Evolutionary conservation across 176 grass and related monocot genomes (phyloP).

Genomic region (Musa schizocarpa): DNA sequence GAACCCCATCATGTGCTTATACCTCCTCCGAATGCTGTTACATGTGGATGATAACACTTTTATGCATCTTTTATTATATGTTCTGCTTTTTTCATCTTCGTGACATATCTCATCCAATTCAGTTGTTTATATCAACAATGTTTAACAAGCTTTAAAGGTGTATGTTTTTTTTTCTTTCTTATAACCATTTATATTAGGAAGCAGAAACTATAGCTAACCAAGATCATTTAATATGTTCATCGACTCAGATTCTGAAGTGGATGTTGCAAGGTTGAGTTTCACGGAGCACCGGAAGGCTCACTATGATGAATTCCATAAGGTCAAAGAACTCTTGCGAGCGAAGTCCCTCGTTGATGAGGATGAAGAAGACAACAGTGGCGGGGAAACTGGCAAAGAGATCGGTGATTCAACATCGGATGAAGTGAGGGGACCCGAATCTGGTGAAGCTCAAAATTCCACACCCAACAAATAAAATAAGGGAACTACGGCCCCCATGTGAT

Average conservation of each 20-base stretch:
- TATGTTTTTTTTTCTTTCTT: not conserved
- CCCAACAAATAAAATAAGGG: not conserved
- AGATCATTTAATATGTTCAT: not conserved
- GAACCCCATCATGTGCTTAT: too few relatives aligned
- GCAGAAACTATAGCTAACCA: not conserved
- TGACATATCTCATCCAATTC: too few relatives aligned
- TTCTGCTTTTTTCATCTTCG: too few relatives aligned
- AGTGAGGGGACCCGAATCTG: not conserved
- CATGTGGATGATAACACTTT: too few relatives aligned
- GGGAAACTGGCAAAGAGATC: constrained; percentile 4
- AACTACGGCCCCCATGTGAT: not conserved
- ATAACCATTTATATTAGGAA: not conserved
- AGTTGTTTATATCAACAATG: not conserved
- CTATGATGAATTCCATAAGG: constrained; percentile 66
- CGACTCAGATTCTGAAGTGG: constrained; percentile 24
- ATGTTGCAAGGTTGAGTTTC: constrained; percentile 45
- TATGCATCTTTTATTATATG: too few relatives aligned
- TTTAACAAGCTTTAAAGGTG: not conserved
- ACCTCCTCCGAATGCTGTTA: too few relatives aligned
- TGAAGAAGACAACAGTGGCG: constrained; percentile 26
- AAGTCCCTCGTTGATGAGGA: constrained; percentile 39
- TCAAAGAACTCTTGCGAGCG: constrained; percentile 50
- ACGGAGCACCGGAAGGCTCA: constrained; percentile 61
- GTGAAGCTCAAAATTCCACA: not conserved
- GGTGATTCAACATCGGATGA: not conserved